Base-by-base conservation (phyloP, 176 grass and related monocot genomes). In the Calamus simplicifolius region DNA sequence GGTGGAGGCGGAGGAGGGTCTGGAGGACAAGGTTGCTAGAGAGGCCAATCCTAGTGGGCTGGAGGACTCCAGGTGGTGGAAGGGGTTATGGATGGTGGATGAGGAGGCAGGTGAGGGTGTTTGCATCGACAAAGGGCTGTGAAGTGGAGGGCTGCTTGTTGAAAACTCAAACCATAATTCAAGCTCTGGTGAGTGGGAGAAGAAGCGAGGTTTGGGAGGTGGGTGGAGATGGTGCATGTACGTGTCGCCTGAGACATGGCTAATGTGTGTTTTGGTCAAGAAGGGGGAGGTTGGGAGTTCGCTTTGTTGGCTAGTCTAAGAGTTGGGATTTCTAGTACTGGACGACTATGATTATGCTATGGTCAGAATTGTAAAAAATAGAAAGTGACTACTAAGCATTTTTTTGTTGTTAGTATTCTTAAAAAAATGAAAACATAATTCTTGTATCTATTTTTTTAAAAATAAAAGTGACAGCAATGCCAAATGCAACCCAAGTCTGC, bases 1-100 rank as follows among this genome's bases (percentile, higher is more conserved):
- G 76, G 16, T 81, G 85, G 49, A 89, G 89, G 56, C 89, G 85
- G 72, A 95, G 85, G 61, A 95, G 85, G 66, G 80, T 73, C 71
- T 95, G 85, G 27, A 82, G 69, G 61, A 95, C 80, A 69, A 85
- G 82, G 27, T 56, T 51, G 27, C 61, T 19, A 1, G 79, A n/a
- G 62, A 88, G 75, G 71, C 75, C 60, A 18, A 82, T 63, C 26
- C 81, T 75, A 18, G 77, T 71, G 49, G 83, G 53, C 67, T 95
- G 79, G 66, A 89, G 61, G 5, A 85, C 85, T 62, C 89, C 89
- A 5, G 68, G 62, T 4, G 81, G 75, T 69, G 89, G 89, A 69
- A 89, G 89, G 5, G 89, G 85, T 52, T 89, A 85, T 75, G 85
- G 75, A 72, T 89, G 85, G 16, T 63, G 69, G 57, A 89, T 72